Evolutionary conservation across 192 early-diverging fungal species (phyloP).

Genomic region (Linnemannia zychae): DNA sequence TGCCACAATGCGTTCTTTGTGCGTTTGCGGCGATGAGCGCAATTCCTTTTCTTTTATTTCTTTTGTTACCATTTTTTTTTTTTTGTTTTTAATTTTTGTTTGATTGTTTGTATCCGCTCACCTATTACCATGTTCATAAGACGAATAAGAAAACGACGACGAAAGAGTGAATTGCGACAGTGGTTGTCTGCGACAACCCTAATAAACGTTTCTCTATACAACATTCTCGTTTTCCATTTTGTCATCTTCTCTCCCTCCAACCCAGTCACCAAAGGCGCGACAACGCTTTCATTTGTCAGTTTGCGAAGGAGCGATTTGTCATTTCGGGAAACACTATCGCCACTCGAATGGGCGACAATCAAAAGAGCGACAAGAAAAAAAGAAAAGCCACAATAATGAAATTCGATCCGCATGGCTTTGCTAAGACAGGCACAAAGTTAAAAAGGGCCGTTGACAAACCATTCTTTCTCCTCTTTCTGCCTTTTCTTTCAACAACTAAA

Average conservation of each 20-base stretch:
- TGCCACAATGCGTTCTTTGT: slow-evolving; percentile 94
- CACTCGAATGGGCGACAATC: background rate
- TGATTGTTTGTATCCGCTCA: background rate
- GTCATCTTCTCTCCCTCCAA: background rate
- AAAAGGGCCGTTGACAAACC: background rate
- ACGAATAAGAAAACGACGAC: background rate
- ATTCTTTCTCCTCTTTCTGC: background rate
- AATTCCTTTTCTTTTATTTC: background rate
- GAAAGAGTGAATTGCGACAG: no score
- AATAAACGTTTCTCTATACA: no score
- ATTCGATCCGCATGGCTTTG: slow-evolving; percentile 2
- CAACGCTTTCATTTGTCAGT: slow-evolving; percentile 2
- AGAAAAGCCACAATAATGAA: background rate
- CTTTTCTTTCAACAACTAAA: background rate
- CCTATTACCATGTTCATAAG: background rate
- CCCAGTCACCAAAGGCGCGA: background rate
- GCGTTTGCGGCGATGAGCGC: slow-evolving; percentile 72
- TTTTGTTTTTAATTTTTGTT: background rate
- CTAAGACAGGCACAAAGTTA: background rate
- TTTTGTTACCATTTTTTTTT: slow-evolving; percentile 14
- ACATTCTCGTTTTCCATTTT: no score
- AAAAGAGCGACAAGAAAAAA: background rate
- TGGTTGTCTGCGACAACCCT: no score
- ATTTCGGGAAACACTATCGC: background rate
- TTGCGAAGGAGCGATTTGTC: slow-evolving; percentile 2